Evolutionary conservation across 805 yeast genomes (phyloP).

Genomic region (Wickerhamomyces silvicola): DNA sequence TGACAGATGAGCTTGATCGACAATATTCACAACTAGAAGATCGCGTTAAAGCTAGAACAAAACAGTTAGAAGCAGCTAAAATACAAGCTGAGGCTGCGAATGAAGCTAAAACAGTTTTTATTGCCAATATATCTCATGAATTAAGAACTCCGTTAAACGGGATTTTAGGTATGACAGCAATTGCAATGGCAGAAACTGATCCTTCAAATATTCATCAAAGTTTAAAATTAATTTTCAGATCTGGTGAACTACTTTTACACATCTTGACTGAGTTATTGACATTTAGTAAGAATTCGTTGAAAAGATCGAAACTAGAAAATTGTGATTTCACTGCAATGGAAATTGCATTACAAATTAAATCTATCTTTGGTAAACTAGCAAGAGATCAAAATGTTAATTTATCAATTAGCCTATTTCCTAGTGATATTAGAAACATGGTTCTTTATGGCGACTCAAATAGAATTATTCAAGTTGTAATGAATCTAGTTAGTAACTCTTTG

Average conservation of each 20-base stretch:
- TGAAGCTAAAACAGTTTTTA: conserved; percentile 91
- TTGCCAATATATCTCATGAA: conserved; percentile 91
- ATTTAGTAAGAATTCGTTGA: conserved; percentile 86
- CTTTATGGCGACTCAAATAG: conserved; percentile 86
- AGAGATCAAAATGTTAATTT: conserved; percentile 69
- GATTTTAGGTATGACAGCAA: conserved; percentile 90
- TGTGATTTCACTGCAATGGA: conserved; percentile 75
- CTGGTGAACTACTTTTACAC: conserved; percentile 86
- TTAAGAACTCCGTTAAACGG: conserved; percentile 94
- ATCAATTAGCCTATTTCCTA: conserved; percentile 57
- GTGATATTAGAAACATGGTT: conserved; percentile 51
- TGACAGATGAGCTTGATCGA: conserved; percentile 81
- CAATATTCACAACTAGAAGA: conserved; percentile 86
- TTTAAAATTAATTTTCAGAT: conserved; percentile 75
- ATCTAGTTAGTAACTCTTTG: conserved; percentile 81
- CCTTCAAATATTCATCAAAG: conserved; percentile 62
- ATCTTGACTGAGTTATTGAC: conserved; percentile 86
- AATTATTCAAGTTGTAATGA: conserved; percentile 88
- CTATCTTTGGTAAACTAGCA: conserved; percentile 79
- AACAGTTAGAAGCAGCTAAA: conserved; percentile 82
- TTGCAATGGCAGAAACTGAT: conserved; percentile 84
- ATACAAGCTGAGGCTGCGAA: conserved; percentile 90
- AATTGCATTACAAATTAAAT: conserved; percentile 75
- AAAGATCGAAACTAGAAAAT: conserved; percentile 76
- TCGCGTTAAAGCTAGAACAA: conserved; percentile 78